Evolutionary conservation across 129 eudicot genomes (phyloP).

Genomic region (Ambrosia trifida): DNA sequence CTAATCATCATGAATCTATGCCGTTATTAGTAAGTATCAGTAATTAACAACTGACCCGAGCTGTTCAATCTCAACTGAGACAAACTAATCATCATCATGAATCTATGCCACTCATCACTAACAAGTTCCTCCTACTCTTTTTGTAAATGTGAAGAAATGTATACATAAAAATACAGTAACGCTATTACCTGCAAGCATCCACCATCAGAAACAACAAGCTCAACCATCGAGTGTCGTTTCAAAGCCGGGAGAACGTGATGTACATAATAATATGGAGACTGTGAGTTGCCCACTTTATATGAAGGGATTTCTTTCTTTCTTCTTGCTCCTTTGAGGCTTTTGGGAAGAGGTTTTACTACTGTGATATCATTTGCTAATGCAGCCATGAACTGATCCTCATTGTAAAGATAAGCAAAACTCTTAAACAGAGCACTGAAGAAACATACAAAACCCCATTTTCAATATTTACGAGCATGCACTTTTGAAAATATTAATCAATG

Average conservation of each 20-base stretch:
- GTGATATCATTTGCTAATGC: conserved; percentile 80
- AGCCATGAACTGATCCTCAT: conserved; percentile 91
- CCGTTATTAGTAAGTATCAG: too few species aligned
- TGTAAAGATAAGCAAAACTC: conserved; percentile 63
- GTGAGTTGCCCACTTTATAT: conserved; percentile 68
- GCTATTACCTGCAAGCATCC: conserved; percentile 93
- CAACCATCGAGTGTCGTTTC: conserved; percentile 79
- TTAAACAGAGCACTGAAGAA: conserved; percentile 45
- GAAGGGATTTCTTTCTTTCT: conserved; percentile 88
- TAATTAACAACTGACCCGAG: too few species aligned
- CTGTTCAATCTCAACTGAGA: too few species aligned
- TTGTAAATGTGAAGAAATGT: conserved; percentile 15
- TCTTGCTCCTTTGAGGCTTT: conserved; percentile 92
- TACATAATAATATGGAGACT: conserved; percentile 77
- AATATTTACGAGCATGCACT: conserved; percentile 1
- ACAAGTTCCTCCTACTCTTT: background rate
- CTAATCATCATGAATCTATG: too few species aligned
- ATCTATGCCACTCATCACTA: too few species aligned
- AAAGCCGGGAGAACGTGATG: conserved; percentile 84
- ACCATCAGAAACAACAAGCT: conserved; percentile 82
- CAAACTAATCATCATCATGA: too few species aligned
- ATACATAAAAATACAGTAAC: background rate
- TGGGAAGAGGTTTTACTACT: conserved; percentile 83
- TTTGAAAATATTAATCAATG: background rate
- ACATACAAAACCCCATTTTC: background rate